Evolutionary conservation across 192 early-diverging fungal species (phyloP), one percentile per base, ranked within the genome.

Genomic region (Entomortierella chlamydospora): DNA sequence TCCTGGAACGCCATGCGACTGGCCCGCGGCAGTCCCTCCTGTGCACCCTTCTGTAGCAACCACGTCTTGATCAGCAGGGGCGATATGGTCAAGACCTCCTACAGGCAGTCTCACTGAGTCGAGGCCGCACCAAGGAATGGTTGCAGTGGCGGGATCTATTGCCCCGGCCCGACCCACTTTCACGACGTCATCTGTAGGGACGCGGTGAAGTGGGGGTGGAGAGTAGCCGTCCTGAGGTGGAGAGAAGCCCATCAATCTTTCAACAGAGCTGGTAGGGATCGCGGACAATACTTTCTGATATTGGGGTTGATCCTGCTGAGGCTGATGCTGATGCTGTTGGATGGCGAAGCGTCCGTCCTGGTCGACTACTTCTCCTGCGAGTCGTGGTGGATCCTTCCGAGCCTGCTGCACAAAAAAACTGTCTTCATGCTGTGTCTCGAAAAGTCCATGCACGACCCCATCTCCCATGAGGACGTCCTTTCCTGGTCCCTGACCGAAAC

Each of bases 401-500:
- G 47, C 62, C 31, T 52, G 62, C 33, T 39, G 62, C 47, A 53
- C 17, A 41, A 64, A 64, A 25, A 43, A 57, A n/a, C 39, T 25
- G 2, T 54, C 30, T 37, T 67, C 64, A 49, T 49, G 61, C 52
- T 67, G 54, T 42, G 37, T 57, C 28, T 57, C 37, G 25, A 54
- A 17, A 25, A 55, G 34, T 41, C 43, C 30, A 57, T 26, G 29
- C 25, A 12, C 31, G 56, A 56, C 56, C 22, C 65, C 55, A 20
- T 20, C 20, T 22, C 9, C 22, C 43, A 56, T 22, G n/a, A 31
- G 49, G 18, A 70, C 57, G 13, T 56, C 60, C 25, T 59, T 50
- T 73, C 67, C 73, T 68, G 73, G 73, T 33, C 67, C 73, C 31
- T 78, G 73, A 31, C 73, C 73, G 59, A 78, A 69, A 33, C 61